phyloP scores from a whole-genome alignment of 2,329 filamentous ascomycete genomes.

The Teratosphaeria epicoccoides region DNA sequence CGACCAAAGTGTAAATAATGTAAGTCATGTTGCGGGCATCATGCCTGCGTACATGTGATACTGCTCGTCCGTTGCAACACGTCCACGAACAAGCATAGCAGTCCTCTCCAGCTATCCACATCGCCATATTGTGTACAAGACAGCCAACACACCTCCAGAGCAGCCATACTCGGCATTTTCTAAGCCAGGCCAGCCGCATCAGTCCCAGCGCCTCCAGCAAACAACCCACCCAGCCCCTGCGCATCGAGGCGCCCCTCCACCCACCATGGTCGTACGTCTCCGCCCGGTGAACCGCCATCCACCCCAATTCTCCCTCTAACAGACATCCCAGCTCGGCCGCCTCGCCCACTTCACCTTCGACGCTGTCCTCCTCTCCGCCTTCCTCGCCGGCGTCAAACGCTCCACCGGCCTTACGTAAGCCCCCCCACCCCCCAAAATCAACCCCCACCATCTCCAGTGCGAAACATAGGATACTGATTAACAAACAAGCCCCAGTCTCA shows the following conservation, averaged over 20 bases:
- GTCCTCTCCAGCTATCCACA: too few relatives aligned
- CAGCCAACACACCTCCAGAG: neutral
- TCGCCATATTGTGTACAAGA: neutral
- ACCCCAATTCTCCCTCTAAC: neutral
- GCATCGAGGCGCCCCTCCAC: neutral
- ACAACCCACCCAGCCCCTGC: neutral
- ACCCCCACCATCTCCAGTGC: neutral
- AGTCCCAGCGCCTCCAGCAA: neutral
- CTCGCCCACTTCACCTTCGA: slow-evolving; percentile 93
- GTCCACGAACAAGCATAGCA: too few relatives aligned
- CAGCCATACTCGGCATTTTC: neutral
- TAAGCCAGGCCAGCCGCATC: neutral
- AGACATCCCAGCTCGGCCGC: slow-evolving; percentile 69
- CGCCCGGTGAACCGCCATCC: slow-evolving; percentile 1
- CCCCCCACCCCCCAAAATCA: neutral
- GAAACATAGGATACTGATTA: slow-evolving; percentile 31
- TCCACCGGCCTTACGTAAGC: slow-evolving; percentile 95
- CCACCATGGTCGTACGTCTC: slow-evolving; percentile 15
- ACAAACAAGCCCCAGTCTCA: slow-evolving; percentile 62
- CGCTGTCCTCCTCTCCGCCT: slow-evolving; percentile 89
- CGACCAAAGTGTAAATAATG: neutral
- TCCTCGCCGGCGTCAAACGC: slow-evolving; percentile 92
- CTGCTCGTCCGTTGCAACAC: too few relatives aligned
- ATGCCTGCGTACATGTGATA: neutral
- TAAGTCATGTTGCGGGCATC: neutral